These are phyloP conservation scores for Boletus insuetus DNA, from an alignment of 768 basidiomycete genomes.

Conservation along the genomic window DNA sequence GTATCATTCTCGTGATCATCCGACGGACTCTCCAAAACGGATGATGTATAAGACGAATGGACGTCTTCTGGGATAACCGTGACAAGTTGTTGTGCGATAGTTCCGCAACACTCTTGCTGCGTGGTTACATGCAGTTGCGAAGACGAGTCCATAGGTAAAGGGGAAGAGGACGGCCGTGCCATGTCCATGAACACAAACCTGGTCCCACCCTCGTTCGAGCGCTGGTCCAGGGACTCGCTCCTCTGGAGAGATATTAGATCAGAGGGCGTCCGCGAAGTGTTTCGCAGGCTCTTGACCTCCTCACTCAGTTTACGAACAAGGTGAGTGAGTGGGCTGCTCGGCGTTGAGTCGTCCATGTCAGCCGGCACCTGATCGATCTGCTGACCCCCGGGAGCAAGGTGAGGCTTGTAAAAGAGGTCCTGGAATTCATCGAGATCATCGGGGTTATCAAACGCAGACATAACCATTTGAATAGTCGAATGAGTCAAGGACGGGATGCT, in stretches of 20 bases:
- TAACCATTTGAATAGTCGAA: constrained; percentile 35
- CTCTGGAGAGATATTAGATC: constrained; percentile 9
- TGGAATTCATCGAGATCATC: constrained; percentile 74
- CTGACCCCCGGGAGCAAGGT: not conserved
- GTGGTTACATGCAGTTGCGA: constrained; percentile 7
- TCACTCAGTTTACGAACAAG: constrained; percentile 42
- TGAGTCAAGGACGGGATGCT: constrained; percentile 30
- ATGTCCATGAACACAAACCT: constrained; percentile 20
- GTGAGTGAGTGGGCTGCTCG: constrained; percentile 36
- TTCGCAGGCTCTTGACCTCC: constrained; percentile 31
- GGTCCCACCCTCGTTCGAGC: constrained; percentile 11
- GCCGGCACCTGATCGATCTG: constrained; percentile 25
- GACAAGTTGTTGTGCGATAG: not conserved
- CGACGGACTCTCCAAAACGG: constrained; percentile 11
- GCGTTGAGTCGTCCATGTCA: constrained; percentile 30
- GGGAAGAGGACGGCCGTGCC: constrained; percentile 15
- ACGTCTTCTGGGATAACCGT: constrained; percentile 25
- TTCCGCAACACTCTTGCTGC: constrained; percentile 3
- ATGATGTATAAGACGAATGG: constrained; percentile 22
- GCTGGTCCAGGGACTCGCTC: constrained; percentile 5
- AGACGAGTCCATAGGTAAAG: constrained; percentile 7
- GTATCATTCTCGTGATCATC: constrained; percentile 28
- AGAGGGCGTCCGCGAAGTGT: constrained; percentile 9
- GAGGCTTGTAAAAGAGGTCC: constrained; percentile 68
- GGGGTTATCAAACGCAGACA: constrained; percentile 51